Evolutionary conservation across 1,284 basidiomycete genomes (phyloP), one percentile per base, ranked within the genome.

Genomic region (Puccinia horiana): DNA sequence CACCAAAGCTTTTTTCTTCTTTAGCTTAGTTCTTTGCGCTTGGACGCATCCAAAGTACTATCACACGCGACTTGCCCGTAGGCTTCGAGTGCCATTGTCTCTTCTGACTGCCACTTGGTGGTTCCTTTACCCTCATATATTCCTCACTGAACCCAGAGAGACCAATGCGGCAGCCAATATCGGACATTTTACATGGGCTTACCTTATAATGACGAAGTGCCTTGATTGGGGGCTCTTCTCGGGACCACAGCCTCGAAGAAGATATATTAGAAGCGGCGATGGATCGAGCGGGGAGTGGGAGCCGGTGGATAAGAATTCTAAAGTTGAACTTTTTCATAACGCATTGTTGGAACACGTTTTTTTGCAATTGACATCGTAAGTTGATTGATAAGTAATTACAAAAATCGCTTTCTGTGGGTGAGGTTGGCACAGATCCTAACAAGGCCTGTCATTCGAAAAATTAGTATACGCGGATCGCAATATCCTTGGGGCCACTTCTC

Each of bases 401-500:
- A 61, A 35, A 26, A 37, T 8, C 29, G 37, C 32, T 52, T 52
- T 1, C 32, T 35, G 3, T 3, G 26, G 26, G 56, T 4, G 1
- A 23, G 61, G 54, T 56, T 56, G 54, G 26, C 54, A 35, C 32
- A 6, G 16, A 40, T 23, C 47, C 44, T 73, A 8, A 54, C 12
- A 49, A 52, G 1, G 5, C 40, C 32, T 40, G 61, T n/a, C n/a
- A 40, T 35, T 35, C 35, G 35, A 16, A 49, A 65, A 70, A 12
- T 47, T 40, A 75, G 73, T n/a, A 40, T 75, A 29, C 73, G 73
- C 35, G 73, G 73, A 75, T 40, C 54, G 35, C 73, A 75, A 42
- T 75, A 56, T 75, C 73, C 49, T n/a, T 75, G 73, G 73, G 73
- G 73, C 23, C 73, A 75, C 52, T 54, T 58, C 52, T 75, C 73